Base-by-base conservation (phyloP, 192 early-diverging fungal species). In the Rhizophagus clarus region DNA sequence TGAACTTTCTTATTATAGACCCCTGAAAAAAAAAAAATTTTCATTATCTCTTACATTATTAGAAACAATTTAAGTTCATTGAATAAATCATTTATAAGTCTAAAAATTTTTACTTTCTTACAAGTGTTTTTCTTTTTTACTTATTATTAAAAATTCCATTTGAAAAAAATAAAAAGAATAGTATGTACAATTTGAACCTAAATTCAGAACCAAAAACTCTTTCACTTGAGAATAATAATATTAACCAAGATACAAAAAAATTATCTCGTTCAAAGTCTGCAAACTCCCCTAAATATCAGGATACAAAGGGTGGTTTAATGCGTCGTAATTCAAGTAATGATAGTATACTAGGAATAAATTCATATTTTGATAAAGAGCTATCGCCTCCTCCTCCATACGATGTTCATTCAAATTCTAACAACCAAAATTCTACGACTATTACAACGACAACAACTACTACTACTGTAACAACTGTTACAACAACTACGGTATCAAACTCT, bases 391-490 rank as follows among this genome's bases (percentile, higher is more conserved):
- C 51, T 56, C 51, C 51, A 7, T 56, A 56, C 12, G 42, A 45
- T 45, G 42, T 45, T 45, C 42, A 45, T 20, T 56, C 51, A 56
- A 20, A 56, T 56, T 51, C 49, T 51, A 20, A 20, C 20, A 5
- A 20, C 2, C 49, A 15, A 51, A 51, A 51, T 51, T 56, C 51
- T 29, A 51, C 47, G 4, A 74, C 49, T 3, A 51, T 74, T 20
- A 74, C 72, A 24, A 74, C 22, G 11, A 74, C 72, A n/a, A 74
- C 74, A 12, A 75, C 74, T 2, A 75, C 74, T 17, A 75, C 60
- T 5, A 40, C 68, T 11, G 32, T 31, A 28, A 75, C 74, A 61
- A 75, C 74, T 20, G 31, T 75, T 56, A 62, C 74, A 17, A 75
- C 74, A 61, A 75, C 74, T 15, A 75, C 28, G 24, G 40, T 76